A percentile compares a stretch with the other conserved stretches of the same genome.
Conservation (phyloP, 139 green algal genomes). For the Chlorella sp. region DNA sequence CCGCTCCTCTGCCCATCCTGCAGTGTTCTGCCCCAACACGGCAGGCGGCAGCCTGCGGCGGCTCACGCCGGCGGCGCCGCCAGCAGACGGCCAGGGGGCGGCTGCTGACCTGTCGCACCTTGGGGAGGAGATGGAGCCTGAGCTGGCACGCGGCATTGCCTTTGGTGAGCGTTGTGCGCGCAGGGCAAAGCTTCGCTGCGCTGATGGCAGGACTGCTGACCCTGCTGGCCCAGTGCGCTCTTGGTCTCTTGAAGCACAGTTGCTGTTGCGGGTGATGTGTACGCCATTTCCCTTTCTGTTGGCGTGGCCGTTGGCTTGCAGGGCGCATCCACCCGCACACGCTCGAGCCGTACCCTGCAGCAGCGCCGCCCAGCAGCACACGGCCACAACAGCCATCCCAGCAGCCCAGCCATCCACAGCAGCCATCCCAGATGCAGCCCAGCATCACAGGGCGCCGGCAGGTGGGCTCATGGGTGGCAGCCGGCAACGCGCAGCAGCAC, state of each 20-base stretch:
- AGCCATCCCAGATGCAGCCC: not conserved
- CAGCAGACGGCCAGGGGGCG: not conserved
- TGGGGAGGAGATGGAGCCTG: slow-evolving; percentile 10
- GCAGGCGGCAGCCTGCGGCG: not conserved
- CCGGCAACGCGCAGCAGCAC: not conserved
- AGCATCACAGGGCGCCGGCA: slow-evolving; percentile 1
- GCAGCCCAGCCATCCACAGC: not conserved
- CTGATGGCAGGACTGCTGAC: too few relatives aligned
- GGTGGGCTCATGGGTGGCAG: slow-evolving; percentile 4
- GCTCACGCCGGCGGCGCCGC: not conserved
- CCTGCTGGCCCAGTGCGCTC: too few relatives aligned
- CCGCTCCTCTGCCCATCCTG: not conserved
- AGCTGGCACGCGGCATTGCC: slow-evolving; percentile 16
- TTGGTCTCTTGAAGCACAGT: too few relatives aligned
- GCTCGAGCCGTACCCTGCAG: not conserved
- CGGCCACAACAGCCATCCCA: not conserved
- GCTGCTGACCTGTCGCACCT: not conserved
- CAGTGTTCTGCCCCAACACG: slow-evolving; percentile 26
- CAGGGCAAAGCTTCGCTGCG: too few relatives aligned
- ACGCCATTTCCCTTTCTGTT: too few relatives aligned
- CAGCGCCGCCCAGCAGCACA: not conserved
- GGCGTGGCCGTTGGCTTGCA: slow-evolving; percentile 13
- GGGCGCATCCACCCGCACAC: slow-evolving; percentile 22
- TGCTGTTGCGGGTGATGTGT: too few relatives aligned
- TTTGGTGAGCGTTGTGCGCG: slow-evolving; percentile 8